Percentiles rank a stretch among this genome's conserved stretches.
Conservation (phyloP, 768 basidiomycete species). For the Tremella fuciformis region DNA sequence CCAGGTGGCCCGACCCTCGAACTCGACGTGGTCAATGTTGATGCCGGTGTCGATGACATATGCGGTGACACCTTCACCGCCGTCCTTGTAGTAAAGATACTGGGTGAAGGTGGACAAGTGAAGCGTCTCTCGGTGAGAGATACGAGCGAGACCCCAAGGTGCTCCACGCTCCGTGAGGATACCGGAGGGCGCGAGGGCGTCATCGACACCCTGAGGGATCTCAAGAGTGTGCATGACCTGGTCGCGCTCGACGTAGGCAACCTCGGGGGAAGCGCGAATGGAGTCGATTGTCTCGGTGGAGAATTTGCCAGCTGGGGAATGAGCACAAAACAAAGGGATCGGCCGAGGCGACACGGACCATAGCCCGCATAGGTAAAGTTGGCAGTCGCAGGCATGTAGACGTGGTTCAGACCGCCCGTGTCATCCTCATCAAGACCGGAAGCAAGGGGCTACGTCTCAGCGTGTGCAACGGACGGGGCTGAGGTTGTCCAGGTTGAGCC, state of each 20-base stretch:
- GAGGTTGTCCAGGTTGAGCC: neutral
- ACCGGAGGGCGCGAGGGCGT: constrained; percentile 20
- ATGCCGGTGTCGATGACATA: constrained; percentile 62
- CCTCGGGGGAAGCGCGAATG: constrained; percentile 80
- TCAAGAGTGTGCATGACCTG: constrained; percentile 81
- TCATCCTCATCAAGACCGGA: constrained; percentile 31
- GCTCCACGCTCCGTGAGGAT: constrained; percentile 33
- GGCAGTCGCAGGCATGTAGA: constrained; percentile 64
- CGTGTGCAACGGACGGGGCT: constrained; percentile 53
- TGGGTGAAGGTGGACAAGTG: constrained; percentile 75
- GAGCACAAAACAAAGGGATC: constrained; percentile 3
- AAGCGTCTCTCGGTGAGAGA: constrained; percentile 79
- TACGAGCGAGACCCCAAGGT: constrained; percentile 83
- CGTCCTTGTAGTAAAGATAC: constrained; percentile 68
- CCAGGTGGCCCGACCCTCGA: constrained; percentile 71
- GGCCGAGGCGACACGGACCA: constrained; percentile 34
- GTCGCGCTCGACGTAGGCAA: constrained; percentile 88
- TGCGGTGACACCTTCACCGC: constrained; percentile 92
- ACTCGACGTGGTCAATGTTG: constrained; percentile 77
- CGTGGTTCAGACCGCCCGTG: constrained; percentile 57
- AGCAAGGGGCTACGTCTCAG: constrained; percentile 50
- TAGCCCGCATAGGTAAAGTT: constrained; percentile 63
- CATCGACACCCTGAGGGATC: constrained; percentile 47
- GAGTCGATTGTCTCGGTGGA: constrained; percentile 65
- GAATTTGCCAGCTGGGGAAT: constrained; percentile 64